Evolutionary conservation across 140 eudicot species (phyloP).

Genomic region (Stevia rebaudiana): DNA sequence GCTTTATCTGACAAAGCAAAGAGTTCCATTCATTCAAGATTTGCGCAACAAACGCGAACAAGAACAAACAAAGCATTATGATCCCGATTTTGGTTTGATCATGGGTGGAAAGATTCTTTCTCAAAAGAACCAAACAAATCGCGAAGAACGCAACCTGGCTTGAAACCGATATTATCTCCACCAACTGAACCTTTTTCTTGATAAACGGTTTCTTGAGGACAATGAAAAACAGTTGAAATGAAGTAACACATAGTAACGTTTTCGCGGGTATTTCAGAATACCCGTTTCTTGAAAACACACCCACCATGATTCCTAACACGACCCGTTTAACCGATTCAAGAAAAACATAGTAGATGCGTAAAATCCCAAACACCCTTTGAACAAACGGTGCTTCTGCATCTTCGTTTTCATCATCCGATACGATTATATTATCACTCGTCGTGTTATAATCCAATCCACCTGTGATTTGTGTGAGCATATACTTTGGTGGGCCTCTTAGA

Average conservation of each 20-base stretch:
- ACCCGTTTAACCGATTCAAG: slow-evolving; percentile 71
- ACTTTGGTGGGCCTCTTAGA: slow-evolving; percentile 92
- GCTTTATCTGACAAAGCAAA: slow-evolving; percentile 55
- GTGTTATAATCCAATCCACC: slow-evolving; percentile 32
- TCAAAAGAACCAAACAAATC: slow-evolving; percentile 44
- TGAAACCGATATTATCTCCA: slow-evolving; percentile 70
- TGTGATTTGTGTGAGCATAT: slow-evolving; percentile 79
- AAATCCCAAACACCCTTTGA: slow-evolving; percentile 79
- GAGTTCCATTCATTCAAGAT: slow-evolving; percentile 75
- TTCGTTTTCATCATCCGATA: slow-evolving; percentile 94
- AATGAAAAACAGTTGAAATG: slow-evolving; percentile 83
- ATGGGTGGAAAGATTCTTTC: slow-evolving; percentile 30
- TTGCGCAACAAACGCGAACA: slow-evolving; percentile 45
- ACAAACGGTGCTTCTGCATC: slow-evolving; percentile 91
- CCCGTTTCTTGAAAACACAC: slow-evolving; percentile 46
- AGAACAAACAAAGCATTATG: slow-evolving; percentile 52
- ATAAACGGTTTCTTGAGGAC: slow-evolving; percentile 92
- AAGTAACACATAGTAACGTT: slow-evolving; percentile 52
- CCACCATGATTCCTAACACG: slow-evolving; percentile 58
- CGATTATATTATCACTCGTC: slow-evolving; percentile 54
- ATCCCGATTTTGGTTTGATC: slow-evolving; percentile 54
- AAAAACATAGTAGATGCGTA: slow-evolving; percentile 76
- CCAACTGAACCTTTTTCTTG: slow-evolving; percentile 79
- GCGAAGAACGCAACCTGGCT: slow-evolving; percentile 62
- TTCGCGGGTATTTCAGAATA: slow-evolving; percentile 51